Evolutionary conservation across 2,329 filamentous ascomycete species (phyloP).

Genomic region (Phaeosphaeriaceae sp.): DNA sequence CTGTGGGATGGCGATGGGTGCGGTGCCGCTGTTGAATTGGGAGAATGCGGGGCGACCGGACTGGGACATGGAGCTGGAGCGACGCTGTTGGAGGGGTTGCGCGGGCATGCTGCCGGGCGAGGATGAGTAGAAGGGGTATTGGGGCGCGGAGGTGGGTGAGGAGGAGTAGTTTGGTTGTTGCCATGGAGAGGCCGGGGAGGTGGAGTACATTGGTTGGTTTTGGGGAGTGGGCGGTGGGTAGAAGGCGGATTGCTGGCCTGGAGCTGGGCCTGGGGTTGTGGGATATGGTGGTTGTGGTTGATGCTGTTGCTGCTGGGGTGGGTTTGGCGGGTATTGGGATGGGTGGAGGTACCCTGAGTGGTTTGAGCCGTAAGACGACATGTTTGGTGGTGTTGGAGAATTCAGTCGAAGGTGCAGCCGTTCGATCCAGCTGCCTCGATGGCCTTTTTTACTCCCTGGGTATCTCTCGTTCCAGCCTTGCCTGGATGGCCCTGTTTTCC

Average conservation of each 20-base stretch:
- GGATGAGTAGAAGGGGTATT: not conserved
- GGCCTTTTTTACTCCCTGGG: not conserved
- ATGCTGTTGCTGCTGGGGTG: conserved; percentile 10
- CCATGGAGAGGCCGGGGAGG: conserved; percentile 2
- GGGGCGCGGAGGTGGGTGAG: not conserved
- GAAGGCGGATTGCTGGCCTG: conserved; percentile 4
- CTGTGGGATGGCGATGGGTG: conserved; percentile 11
- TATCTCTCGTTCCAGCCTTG: not conserved
- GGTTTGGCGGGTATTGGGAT: conserved; percentile 15
- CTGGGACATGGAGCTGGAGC: conserved; percentile 15
- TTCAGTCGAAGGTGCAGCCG: not conserved
- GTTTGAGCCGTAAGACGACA: conserved; percentile 33
- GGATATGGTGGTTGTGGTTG: conserved; percentile 14
- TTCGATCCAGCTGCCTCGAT: not conserved
- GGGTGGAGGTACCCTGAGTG: conserved; percentile 21
- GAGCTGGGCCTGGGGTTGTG: conserved; percentile 9
- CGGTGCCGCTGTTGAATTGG: not conserved
- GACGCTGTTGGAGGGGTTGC: not conserved
- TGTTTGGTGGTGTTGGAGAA: conserved; percentile 6
- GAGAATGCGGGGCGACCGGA: conserved; percentile 3
- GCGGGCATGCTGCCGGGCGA: not conserved
- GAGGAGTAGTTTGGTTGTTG: conserved; percentile 6
- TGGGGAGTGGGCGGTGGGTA: conserved; percentile 17
- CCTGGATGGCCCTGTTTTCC: conserved; percentile 6
- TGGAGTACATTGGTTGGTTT: conserved; percentile 13